These are phyloP conservation scores for Paecilomyces formosus DNA, from an alignment of 2,329 filamentous ascomycete species.

Conservation along the genomic window DNA sequence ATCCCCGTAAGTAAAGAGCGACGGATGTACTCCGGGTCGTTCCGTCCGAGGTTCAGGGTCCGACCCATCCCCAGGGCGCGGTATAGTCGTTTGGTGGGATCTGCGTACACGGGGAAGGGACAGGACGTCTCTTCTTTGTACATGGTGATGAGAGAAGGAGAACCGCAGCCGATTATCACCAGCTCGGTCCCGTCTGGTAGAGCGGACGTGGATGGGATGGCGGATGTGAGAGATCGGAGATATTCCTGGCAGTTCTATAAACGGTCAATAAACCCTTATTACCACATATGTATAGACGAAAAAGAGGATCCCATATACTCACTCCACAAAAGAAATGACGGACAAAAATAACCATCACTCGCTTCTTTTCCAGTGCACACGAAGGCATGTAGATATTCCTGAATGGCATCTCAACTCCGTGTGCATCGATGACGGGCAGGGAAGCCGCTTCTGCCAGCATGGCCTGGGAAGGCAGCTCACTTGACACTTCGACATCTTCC, in stretches of 20 bases:
- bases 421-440: constrained; percentile 48
- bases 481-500: neutral
- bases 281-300: neutral
- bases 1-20: constrained; percentile 41
- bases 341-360: constrained; percentile 65
- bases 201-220: constrained; percentile 43
- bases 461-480: constrained; percentile 1
- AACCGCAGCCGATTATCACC: constrained; percentile 65
- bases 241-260: constrained; percentile 68
- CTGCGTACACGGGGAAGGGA: constrained; percentile 69
- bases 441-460: constrained; percentile 7
- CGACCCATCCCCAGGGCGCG: constrained; percentile 60
- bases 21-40: constrained; percentile 49
- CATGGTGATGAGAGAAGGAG: constrained; percentile 58
- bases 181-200: constrained; percentile 54
- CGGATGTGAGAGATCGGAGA: constrained; percentile 53
- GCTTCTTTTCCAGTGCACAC: constrained; percentile 27
- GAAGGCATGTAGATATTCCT: constrained; percentile 48
- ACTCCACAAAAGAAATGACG: constrained; percentile 77
- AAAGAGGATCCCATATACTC: constrained; percentile 28
- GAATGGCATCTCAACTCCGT: constrained; percentile 55
- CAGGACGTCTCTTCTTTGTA: constrained; percentile 59
- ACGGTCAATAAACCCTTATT: no score
- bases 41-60: constrained; percentile 51
- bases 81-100: constrained; percentile 62